phyloP scores from a whole-genome alignment of 768 basidiomycete genomes.

The Lactifluus echinatus region DNA sequence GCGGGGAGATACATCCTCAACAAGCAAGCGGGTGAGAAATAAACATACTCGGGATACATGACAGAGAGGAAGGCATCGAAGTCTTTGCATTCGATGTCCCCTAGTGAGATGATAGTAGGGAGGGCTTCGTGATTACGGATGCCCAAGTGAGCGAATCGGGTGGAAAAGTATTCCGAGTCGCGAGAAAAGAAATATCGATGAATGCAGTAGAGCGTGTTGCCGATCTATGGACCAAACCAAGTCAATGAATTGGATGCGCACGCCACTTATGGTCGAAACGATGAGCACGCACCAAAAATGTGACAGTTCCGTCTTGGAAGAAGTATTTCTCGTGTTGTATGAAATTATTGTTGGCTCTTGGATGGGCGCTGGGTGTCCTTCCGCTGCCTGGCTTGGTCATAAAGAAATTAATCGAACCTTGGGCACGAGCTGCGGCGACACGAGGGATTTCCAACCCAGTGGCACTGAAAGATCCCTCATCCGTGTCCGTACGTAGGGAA shows the following conservation, averaged over 20 bases:
- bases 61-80: constrained; percentile 9
- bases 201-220: constrained; percentile 2
- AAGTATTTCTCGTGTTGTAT: constrained; percentile 9
- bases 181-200: constrained; percentile 14
- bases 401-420: neutral
- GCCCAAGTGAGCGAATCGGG: neutral
- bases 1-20: neutral
- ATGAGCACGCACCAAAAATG: constrained; percentile 8
- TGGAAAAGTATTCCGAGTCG: constrained; percentile 9
- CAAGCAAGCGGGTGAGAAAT: neutral
- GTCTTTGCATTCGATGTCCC: constrained; percentile 3
- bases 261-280: neutral
- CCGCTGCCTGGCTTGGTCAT: neutral
- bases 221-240: constrained; percentile 1
- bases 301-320: constrained; percentile 14
- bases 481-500: neutral
- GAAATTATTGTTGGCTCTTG: neutral
- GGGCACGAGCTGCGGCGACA: neutral
- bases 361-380: neutral
- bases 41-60: constrained; percentile 11
- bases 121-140: neutral
- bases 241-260: neutral
- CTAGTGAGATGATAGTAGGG: neutral
- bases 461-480: neutral
- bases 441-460: neutral